Base-by-base conservation (phyloP, 2,329 filamentous ascomycete species). In the Gaeumannomyces sp. region DNA sequence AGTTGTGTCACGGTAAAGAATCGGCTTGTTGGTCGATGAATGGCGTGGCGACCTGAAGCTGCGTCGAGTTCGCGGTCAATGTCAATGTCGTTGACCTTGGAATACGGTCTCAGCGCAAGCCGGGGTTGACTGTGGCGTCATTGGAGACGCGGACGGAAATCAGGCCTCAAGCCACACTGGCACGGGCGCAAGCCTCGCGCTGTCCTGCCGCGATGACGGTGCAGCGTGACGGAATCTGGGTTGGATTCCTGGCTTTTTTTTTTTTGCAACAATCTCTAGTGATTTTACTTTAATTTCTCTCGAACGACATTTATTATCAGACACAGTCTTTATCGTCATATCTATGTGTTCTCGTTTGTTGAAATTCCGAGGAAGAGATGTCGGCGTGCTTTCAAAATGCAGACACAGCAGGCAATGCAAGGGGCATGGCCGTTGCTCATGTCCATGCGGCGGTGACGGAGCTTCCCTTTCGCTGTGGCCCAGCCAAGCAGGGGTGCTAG, bases 1-100 rank as follows among this genome's bases (percentile, higher is more conserved):
- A 59, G 25, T 53, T 25, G 45, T 22, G n/a, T 19, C 10, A 14
- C 45, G 11, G 22, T 7, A 53, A 53, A 11, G 14, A 25, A 25
- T n/a, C 45, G 45, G 22, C 16, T 53, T 53, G 45, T 53, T 25
- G 19, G 65, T 68, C 61, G 64, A 60, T 69, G 64, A 63, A 61
- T 67, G 58, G 66, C 64, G 64, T 45, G 16, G 38, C 38, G 38
- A 45, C 14, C 14, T 45, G 14, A 50, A 64, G 33, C 60, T 65
- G 35, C 45, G 38, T 63, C 61, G 60, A 16, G 57, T 59, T 33
- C 53, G 56, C 35, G 38, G 60, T 28, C 60, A 25, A 29, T 56
- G 29, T 50, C 35, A 29, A 11, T 45, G 60, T 38, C 60, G 60
- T 62, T 62, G 60, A 50, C 35, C 45, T 50, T 53, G 38, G 60